A percentile compares a stretch with the other conserved stretches of the same genome.
Conservation (phyloP, 176 grass and related monocot genomes). For the Carex pumila region DNA sequence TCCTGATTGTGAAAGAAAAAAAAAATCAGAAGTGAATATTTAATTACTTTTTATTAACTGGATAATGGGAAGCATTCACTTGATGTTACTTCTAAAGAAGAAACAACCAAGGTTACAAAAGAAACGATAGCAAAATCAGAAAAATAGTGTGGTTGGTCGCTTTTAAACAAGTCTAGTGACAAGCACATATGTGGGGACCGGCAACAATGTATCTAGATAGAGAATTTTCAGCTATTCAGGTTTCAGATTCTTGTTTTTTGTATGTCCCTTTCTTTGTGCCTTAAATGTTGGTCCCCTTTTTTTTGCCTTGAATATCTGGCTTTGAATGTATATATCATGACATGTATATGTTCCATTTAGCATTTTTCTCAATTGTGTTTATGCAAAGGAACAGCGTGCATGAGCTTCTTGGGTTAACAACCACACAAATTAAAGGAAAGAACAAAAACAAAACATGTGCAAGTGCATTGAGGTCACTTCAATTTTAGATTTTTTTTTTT, state of each 20-base stretch:
- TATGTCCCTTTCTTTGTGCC: conserved; percentile 22
- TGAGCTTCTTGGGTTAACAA: background rate
- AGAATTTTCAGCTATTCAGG: conserved; percentile 30
- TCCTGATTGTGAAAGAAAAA: background rate
- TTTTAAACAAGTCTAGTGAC: conserved; percentile 9
- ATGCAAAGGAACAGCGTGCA: conserved; percentile 6
- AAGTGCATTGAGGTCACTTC: background rate
- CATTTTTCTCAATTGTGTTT: conserved; percentile 4
- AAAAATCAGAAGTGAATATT: background rate
- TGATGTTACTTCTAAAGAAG: background rate
- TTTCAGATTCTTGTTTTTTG: conserved; percentile 27
- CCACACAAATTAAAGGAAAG: conserved; percentile 11
- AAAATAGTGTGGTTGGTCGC: conserved; percentile 12
- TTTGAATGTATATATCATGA: conserved; percentile 7
- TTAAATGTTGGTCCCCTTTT: conserved; percentile 23
- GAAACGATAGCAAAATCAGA: background rate
- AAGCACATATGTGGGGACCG: background rate
- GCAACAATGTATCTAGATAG: conserved; percentile 15
- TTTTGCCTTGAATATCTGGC: conserved; percentile 20
- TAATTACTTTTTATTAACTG: background rate
- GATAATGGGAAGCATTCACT: background rate
- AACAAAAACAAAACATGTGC: conserved; percentile 1
- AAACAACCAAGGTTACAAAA: background rate
- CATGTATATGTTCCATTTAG: conserved; percentile 6
- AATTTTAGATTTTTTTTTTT: background rate